phyloP scores from a whole-genome alignment of 352 stramenopile genomes.

The Pythium dissotocum region DNA sequence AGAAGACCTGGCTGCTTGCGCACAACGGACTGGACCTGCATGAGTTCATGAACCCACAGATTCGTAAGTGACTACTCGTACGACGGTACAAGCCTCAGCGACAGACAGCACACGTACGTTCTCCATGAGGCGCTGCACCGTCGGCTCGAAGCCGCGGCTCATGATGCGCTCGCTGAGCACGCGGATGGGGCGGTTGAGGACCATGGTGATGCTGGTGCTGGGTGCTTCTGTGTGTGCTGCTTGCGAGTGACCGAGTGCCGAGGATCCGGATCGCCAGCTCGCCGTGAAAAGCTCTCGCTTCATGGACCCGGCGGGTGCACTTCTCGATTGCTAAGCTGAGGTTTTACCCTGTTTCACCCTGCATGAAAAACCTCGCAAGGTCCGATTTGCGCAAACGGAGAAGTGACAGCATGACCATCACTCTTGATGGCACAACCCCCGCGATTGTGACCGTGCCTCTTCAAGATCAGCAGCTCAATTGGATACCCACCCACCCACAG shows the following conservation, averaged over 20 bases:
- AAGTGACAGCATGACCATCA: background rate
- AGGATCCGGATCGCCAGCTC: background rate
- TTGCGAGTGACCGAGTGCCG: background rate
- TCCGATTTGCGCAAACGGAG: slow-evolving; percentile 6
- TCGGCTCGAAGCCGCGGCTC: slow-evolving; percentile 81
- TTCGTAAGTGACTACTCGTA: background rate
- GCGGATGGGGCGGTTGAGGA: slow-evolving; percentile 57
- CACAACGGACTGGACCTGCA: slow-evolving; percentile 76
- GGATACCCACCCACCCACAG: background rate
- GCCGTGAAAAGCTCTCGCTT: background rate
- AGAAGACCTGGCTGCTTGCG: slow-evolving; percentile 70
- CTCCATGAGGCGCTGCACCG: slow-evolving; percentile 78
- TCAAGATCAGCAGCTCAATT: background rate
- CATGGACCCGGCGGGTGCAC: background rate
- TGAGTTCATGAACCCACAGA: background rate
- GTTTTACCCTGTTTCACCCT: background rate
- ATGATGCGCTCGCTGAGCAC: slow-evolving; percentile 86
- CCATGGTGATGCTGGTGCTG: slow-evolving; percentile 20
- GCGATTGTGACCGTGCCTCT: background rate
- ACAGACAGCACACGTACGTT: slow-evolving; percentile 38
- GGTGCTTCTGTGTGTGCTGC: background rate
- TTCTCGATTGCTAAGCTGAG: background rate
- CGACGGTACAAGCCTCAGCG: no score
- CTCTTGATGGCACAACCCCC: background rate
- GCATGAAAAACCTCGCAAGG: background rate